phyloP scores from a whole-genome alignment of 2,329 filamentous ascomycete species.

The Chlorencoelia australis region DNA sequence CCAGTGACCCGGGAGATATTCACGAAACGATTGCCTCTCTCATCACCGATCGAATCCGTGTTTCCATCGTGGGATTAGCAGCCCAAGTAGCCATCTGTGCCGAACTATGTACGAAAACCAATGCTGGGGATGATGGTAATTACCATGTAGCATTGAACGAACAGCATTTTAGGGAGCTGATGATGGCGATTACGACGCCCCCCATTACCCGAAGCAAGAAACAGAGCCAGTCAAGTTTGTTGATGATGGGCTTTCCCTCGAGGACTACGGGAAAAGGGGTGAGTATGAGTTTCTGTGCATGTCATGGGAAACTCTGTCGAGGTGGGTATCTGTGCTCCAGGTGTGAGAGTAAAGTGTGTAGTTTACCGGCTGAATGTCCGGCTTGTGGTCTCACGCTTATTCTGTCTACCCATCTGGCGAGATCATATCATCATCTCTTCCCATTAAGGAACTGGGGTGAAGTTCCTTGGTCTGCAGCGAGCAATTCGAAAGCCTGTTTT shows the following conservation, averaged over 20 bases:
- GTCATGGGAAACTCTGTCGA: conserved; percentile 70
- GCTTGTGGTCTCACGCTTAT: conserved; percentile 87
- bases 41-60: conserved; percentile 72
- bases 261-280: conserved; percentile 61
- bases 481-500: conserved; percentile 51
- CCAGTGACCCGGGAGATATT: conserved; percentile 89
- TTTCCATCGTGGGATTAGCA: conserved; percentile 80
- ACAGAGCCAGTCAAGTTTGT: conserved; percentile 51
- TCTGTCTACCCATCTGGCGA: conserved; percentile 81
- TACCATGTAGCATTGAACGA: conserved; percentile 85
- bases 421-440: conserved; percentile 91
- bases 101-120: conserved; percentile 81
- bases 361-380: conserved; percentile 81
- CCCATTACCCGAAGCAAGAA: conserved; percentile 64
- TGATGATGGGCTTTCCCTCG: conserved; percentile 98
- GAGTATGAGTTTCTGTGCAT: conserved; percentile 72
- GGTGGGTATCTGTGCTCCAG: conserved; percentile 89
- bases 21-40: conserved; percentile 77
- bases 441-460: conserved; percentile 84
- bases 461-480: conserved; percentile 71
- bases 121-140: conserved; percentile 62
- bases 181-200: conserved; percentile 81
- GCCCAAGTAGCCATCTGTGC: conserved; percentile 88
- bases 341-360: conserved; percentile 82
- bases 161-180: conserved; percentile 77